Base-by-base conservation (phyloP, 208 protist genomes). In the Trypanosoma melophagium region DNA sequence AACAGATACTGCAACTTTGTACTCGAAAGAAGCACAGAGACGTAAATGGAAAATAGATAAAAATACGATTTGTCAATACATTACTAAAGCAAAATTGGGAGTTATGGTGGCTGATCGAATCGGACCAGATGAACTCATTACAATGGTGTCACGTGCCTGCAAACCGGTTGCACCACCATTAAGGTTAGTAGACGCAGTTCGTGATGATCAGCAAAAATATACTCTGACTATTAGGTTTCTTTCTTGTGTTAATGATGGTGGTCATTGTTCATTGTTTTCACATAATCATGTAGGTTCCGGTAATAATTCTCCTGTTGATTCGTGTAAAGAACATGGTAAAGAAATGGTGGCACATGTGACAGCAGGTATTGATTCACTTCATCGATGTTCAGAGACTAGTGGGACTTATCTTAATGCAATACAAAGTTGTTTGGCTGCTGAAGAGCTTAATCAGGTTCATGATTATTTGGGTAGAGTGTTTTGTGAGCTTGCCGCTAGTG, bases 261-360 rank as follows among this genome's bases (percentile, higher is more conserved):
- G 90, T 9, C 87, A 96, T 71, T 96, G 87, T 74, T 93, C 90
- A 0, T 71, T 96, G 22, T 96, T 96, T 57, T 58, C 51, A 24
- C 42, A 64, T 7, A 9, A 54, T 52, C 16, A 61, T 56, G 35
- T 57, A 14, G 2, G 5, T 44, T 59, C 52, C 14, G 45, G 31
- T 44, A 58, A 67, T 35, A 41, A 53, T 7, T 52, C 55, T 51
- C 41, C 35, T 24, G 24, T 49, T 25, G 65, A 68, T 47, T 19
- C 8, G 45, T 68, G 65, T 52, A 62, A 69, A 65, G 77, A 87
- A 38, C 56, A 79, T 82, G 80, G 87, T 61, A 79, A 58, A 55
- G 71, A 65, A 21, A 93, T 96, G 90, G 76, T 93, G 40, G 44
- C 84, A 57, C 82, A 93, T 68, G 83, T 93, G 54, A 76, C 74